Evolutionary conservation across 2,329 filamentous ascomycete genomes (phyloP).

Genomic region (Thermoascus crustaceus): DNA sequence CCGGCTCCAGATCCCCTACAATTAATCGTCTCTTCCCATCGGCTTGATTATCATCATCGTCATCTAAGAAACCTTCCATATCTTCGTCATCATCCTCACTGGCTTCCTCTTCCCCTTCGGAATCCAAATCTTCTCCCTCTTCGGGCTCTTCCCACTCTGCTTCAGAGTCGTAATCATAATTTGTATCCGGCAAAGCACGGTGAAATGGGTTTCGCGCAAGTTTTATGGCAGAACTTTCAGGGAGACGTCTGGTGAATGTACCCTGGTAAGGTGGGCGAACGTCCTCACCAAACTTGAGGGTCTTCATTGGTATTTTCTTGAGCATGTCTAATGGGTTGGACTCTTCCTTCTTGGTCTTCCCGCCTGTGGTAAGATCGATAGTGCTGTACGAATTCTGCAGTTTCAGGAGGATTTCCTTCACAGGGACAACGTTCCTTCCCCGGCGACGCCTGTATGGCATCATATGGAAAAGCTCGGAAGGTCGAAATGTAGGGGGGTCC

Average conservation of each 20-base stretch:
- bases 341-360: conserved; percentile 19
- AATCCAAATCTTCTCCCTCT: conserved; percentile 62
- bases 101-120: conserved; percentile 55
- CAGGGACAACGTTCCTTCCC: conserved; percentile 31
- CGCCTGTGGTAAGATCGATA: conserved; percentile 31
- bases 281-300: conserved; percentile 53
- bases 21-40: conserved; percentile 50
- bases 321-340: conserved; percentile 35
- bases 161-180: conserved; percentile 61
- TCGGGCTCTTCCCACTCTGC: conserved; percentile 60
- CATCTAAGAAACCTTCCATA: conserved; percentile 83
- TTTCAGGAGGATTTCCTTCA: conserved; percentile 54
- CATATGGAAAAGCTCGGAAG: conserved; percentile 29
- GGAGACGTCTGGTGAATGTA: conserved; percentile 47
- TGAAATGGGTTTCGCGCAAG: conserved; percentile 49
- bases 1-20: conserved; percentile 63
- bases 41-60: conserved; percentile 62
- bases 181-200: conserved; percentile 44
- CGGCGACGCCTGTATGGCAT: conserved; percentile 30
- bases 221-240: conserved; percentile 32
- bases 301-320: conserved; percentile 47
- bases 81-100: conserved; percentile 66
- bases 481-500: conserved; percentile 18
- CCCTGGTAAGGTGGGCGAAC: conserved; percentile 56
- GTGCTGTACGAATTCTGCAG: conserved; percentile 40